Evolutionary conservation across 1,284 basidiomycete species (phyloP).

Genomic region (Coriolopsis trogii): DNA sequence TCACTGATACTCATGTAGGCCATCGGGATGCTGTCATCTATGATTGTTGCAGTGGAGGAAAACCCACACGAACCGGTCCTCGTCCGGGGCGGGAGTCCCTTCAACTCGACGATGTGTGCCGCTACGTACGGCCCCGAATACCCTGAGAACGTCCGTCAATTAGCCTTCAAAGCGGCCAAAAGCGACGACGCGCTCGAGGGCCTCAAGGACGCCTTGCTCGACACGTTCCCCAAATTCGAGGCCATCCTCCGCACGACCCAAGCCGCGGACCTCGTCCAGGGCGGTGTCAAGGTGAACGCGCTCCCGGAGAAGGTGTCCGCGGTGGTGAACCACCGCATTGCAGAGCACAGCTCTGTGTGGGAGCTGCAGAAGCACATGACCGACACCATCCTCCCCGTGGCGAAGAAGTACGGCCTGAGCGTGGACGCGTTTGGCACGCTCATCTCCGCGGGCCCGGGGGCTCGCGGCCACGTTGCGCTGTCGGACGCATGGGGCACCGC

Average conservation of each 20-base stretch:
- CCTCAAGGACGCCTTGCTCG: constrained; percentile 40
- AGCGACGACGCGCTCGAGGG: constrained; percentile 30
- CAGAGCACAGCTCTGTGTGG: constrained; percentile 46
- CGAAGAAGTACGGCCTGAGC: constrained; percentile 50
- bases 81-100: constrained; percentile 27
- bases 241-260: constrained; percentile 64
- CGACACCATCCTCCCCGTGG: constrained; percentile 44
- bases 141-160: constrained; percentile 20
- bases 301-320: constrained; percentile 57
- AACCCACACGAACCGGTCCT: constrained; percentile 44
- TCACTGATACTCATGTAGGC: constrained; percentile 32
- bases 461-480: constrained; percentile 37
- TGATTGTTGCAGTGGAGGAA: constrained; percentile 52
- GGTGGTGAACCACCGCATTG: constrained; percentile 58
- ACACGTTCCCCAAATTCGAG: constrained; percentile 27
- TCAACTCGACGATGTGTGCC: constrained; percentile 29
- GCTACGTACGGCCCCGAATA: constrained; percentile 27
- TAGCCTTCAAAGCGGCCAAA: constrained; percentile 16
- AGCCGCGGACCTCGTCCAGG: constrained; percentile 67
- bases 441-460: constrained; percentile 19
- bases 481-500: constrained; percentile 44
- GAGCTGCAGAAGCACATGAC: constrained; percentile 45
- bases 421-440: constrained; percentile 50
- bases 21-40: constrained; percentile 55
- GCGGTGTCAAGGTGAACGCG: constrained; percentile 64